A percentile compares a stretch with the other conserved stretches of the same genome.
phyloP scores from a whole-genome alignment of 352 stramenopile species.

The Globisporangium cylindrosporum region DNA sequence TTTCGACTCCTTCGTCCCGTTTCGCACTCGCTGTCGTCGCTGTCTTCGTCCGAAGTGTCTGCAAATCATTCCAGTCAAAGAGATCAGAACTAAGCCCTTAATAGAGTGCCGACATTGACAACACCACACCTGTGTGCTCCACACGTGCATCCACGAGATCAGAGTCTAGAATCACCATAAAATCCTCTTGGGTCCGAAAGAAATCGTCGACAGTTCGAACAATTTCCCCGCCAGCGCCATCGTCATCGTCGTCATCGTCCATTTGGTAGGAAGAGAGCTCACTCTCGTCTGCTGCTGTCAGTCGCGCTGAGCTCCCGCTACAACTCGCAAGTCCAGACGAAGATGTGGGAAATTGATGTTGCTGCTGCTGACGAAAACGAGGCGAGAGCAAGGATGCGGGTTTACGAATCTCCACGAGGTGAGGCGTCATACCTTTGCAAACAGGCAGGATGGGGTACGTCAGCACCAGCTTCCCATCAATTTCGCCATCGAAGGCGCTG shows the following conservation, averaged over 20 bases:
- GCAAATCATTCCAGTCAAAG: neutral
- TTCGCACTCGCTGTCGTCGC: constrained; percentile 38
- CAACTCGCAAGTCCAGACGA: neutral
- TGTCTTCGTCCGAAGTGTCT: constrained; percentile 41
- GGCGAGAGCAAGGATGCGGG: constrained; percentile 31
- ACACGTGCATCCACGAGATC: constrained; percentile 16
- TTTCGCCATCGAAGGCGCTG: neutral
- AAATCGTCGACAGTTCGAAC: constrained; percentile 59
- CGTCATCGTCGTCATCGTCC: constrained; percentile 30
- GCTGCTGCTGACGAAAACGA: constrained; percentile 21
- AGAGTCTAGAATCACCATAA: constrained; percentile 26
- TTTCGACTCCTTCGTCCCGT: constrained; percentile 46
- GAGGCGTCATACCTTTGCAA: constrained; percentile 21
- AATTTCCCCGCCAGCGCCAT: neutral
- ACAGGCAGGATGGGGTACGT: constrained; percentile 35
- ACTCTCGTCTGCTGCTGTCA: constrained; percentile 7
- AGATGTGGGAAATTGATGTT: neutral
- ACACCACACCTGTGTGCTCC: constrained; percentile 20
- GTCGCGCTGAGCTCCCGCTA: constrained; percentile 2
- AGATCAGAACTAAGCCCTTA: neutral
- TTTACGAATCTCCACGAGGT: constrained; percentile 48
- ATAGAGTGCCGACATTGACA: neutral
- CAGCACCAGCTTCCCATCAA: constrained; percentile 32
- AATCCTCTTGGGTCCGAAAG: constrained; percentile 44
- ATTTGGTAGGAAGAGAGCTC: constrained; percentile 2